Percentiles rank a stretch among this genome's conserved stretches.
Conservation (phyloP, 2,329 filamentous ascomycete species). For the Beauveria medogensis region DNA sequence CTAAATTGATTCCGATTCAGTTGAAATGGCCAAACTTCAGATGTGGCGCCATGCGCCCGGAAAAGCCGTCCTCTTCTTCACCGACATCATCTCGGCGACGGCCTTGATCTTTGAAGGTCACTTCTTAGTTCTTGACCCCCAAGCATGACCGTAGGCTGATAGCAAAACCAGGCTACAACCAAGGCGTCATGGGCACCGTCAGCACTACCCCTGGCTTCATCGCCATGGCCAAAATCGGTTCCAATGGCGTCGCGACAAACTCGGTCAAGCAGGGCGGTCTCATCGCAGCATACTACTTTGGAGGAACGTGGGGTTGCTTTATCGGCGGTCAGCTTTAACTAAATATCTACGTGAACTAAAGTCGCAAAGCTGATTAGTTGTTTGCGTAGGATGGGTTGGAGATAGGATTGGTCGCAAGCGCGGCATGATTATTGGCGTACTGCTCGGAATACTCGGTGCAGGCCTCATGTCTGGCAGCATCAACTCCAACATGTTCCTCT, state of each 20-base stretch:
- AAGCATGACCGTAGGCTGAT: neutral
- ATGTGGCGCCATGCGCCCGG: slow-evolving; percentile 18
- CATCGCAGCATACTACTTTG: slow-evolving; percentile 45
- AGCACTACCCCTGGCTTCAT: slow-evolving; percentile 35
- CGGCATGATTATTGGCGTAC: slow-evolving; percentile 36
- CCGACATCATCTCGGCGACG: slow-evolving; percentile 17
- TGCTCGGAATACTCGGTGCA: slow-evolving; percentile 41
- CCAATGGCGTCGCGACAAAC: slow-evolving; percentile 38
- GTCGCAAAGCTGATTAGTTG: neutral
- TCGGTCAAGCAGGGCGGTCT: slow-evolving; percentile 43
- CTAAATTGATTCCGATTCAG: too few species aligned
- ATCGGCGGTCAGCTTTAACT: slow-evolving; percentile 25
- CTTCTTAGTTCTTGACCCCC: neutral
- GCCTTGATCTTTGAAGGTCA: slow-evolving; percentile 18
- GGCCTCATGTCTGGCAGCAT: slow-evolving; percentile 37
- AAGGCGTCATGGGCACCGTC: slow-evolving; percentile 46
- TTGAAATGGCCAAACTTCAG: slow-evolving; percentile 12
- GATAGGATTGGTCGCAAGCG: slow-evolving; percentile 42
- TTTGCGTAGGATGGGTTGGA: slow-evolving; percentile 31
- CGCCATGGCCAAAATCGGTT: slow-evolving; percentile 36
- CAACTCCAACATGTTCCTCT: slow-evolving; percentile 38
- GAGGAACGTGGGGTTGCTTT: slow-evolving; percentile 42
- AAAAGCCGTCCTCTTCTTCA: slow-evolving; percentile 16
- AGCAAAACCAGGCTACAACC: slow-evolving; percentile 37
- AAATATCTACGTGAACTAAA: neutral